phyloP scores from a whole-genome alignment of 352 stramenopile species.

The Phytophthora kernoviae region DNA sequence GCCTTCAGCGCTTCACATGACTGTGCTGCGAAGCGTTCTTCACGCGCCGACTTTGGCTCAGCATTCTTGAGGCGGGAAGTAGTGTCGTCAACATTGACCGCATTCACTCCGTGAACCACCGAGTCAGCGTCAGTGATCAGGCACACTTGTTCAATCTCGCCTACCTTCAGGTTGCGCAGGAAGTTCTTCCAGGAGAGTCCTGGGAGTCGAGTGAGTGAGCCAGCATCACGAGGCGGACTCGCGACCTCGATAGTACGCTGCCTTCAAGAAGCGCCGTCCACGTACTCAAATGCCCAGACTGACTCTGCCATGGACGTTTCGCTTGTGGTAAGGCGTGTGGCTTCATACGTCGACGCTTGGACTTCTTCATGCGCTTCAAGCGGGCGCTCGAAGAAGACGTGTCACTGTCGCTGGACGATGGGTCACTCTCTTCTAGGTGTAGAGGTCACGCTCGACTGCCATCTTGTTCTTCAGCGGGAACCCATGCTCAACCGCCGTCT shows the following conservation, averaged over 20 bases:
- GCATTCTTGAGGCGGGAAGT: neutral
- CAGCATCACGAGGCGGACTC: neutral
- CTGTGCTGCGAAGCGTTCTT: slow-evolving; percentile 11
- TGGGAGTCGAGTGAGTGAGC: neutral
- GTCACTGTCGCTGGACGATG: neutral
- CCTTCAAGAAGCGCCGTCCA: neutral
- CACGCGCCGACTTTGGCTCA: slow-evolving; percentile 13
- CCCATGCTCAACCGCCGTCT: too few relatives aligned
- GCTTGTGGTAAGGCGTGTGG: neutral
- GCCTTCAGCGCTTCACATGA: slow-evolving; percentile 6
- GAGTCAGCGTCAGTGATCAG: neutral
- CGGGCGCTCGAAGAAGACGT: neutral
- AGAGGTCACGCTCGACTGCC: slow-evolving; percentile 9
- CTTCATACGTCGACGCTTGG: neutral
- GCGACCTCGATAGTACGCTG: neutral
- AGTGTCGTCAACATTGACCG: neutral
- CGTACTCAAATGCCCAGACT: neutral
- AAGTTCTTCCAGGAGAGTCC: slow-evolving; percentile 18
- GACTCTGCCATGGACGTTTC: neutral
- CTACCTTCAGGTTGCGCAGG: slow-evolving; percentile 13
- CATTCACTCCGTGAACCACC: neutral
- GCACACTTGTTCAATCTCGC: too few relatives aligned
- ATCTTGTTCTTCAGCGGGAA: neutral
- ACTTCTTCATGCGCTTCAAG: slow-evolving; percentile 2
- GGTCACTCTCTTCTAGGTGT: slow-evolving; percentile 2